A percentile compares a stretch with the other conserved stretches of the same genome.
Conservation (phyloP, 352 stramenopile genomes). For the Pythium aphanidermatum region DNA sequence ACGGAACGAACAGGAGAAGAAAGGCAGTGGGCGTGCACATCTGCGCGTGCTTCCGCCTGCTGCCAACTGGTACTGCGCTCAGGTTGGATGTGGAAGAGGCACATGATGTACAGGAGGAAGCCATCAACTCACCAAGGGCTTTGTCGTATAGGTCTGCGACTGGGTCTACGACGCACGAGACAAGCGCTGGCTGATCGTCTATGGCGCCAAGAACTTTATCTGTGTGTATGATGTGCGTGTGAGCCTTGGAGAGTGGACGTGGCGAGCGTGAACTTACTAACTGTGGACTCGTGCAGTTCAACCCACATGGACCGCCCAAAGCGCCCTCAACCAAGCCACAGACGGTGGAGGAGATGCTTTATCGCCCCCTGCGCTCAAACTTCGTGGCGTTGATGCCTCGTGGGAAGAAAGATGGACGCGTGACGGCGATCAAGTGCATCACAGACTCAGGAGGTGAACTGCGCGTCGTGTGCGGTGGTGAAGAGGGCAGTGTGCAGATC, state of each 20-base stretch:
- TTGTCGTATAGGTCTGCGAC: conserved; percentile 76
- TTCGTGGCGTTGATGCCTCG: conserved; percentile 51
- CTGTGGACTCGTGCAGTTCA: conserved; percentile 5
- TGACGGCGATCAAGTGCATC: conserved; percentile 52
- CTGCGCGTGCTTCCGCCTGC: conserved; percentile 48
- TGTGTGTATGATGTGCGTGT: conserved; percentile 55
- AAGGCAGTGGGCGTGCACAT: background rate
- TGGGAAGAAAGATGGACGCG: conserved; percentile 50
- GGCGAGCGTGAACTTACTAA: too few species aligned
- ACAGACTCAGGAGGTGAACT: conserved; percentile 24
- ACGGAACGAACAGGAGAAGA: background rate
- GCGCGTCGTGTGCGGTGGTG: conserved; percentile 45
- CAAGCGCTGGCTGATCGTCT: conserved; percentile 38
- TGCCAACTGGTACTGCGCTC: conserved; percentile 75
- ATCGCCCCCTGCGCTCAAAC: background rate
- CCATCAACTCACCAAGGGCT: too few species aligned
- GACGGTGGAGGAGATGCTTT: conserved; percentile 12
- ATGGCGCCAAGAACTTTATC: conserved; percentile 53
- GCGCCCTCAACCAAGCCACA: background rate
- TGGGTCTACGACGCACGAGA: conserved; percentile 34
- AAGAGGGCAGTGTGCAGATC: conserved; percentile 69
- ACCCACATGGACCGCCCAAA: background rate
- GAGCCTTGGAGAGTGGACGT: too few species aligned
- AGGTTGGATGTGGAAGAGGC: conserved; percentile 33
- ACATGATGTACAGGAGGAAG: too few species aligned